A percentile compares a stretch with the other conserved stretches of the same genome.
phyloP scores from a whole-genome alignment of 2,329 filamentous ascomycete species.

The Diaporthe sp. region DNA sequence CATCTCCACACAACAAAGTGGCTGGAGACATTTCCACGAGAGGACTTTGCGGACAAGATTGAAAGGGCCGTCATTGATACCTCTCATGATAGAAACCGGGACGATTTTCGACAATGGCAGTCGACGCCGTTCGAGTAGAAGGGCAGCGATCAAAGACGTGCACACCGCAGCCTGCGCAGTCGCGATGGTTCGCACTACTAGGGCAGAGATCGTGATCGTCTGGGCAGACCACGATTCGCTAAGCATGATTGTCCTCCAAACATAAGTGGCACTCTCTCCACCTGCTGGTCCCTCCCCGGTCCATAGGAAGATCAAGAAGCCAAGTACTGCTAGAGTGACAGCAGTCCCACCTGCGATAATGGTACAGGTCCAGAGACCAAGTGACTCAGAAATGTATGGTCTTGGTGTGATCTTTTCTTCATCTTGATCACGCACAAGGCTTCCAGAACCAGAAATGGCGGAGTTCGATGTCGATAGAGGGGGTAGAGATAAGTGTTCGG shows the following conservation, averaged over 20 bases:
- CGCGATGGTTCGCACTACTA: neutral
- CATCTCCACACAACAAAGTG: neutral
- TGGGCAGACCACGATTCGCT: neutral
- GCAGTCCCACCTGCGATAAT: neutral
- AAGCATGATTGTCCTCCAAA: neutral
- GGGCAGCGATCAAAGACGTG: neutral
- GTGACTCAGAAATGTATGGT: neutral
- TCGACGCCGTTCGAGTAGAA: neutral
- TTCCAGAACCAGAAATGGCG: neutral
- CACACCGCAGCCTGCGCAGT: neutral
- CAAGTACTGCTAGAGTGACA: neutral
- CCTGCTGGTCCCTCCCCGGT: neutral
- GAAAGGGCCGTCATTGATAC: neutral
- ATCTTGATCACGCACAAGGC: no score
- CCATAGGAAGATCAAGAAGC: neutral
- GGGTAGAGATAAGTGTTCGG: accelerated
- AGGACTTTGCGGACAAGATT: neutral
- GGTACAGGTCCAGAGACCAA: neutral
- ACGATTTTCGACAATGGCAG: neutral
- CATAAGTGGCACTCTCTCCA: neutral
- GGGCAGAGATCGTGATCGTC: neutral
- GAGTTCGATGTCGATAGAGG: neutral
- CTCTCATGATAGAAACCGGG: neutral
- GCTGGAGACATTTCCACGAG: neutral
- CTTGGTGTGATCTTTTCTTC: neutral